Evolutionary conservation across 2,329 filamentous ascomycete genomes (phyloP), one percentile per base, ranked within the genome.

Genomic region (Akanthomyces muscarius): DNA sequence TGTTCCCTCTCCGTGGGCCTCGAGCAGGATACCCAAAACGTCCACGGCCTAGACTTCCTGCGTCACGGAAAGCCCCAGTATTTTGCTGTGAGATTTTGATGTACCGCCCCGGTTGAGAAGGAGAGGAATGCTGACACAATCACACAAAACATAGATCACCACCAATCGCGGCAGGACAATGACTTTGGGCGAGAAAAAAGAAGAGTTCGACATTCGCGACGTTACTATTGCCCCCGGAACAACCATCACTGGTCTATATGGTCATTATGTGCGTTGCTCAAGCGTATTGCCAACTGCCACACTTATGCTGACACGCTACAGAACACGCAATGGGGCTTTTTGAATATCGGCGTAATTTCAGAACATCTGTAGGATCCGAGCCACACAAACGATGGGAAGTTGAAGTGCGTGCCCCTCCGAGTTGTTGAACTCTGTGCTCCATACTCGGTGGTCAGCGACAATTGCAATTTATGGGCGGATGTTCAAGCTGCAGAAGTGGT

Each of bases 161-260:
- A 59, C 56, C 5, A 51, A 59, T 33, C 23, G 18, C 5, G 33
- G 16, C 10, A 30, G 56, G 30, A 41, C 11, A 2, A n/a, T 7
- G 3, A 4, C 14, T 4, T 6, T 59, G 11, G 56, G 56, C 3
- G 13, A 21, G 6, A n/a, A 28, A 3, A 10, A 3, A 4, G 18
- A 45, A 5, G 23, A 6, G 11, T 7, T 58, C 30, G 2, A 59
- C 8, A 30, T 51, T 16, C 10, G 10, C 21, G 23, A 59, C 5
- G 3, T 59, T 13, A 8, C 21, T 5, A 13, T 14, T 33, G 33
- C 45, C 33, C 8, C 16, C 11, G 45, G 33, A 2, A 59, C 45
- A 5, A 51, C 45, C 23, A 59, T 59, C 4, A 59, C 56, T 21
- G 56, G 56, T 6, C 13, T 59, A 2, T 59, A 59, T 23, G 56